Evolutionary conservation across 768 basidiomycete genomes (phyloP).

Genomic region (Tricholoma hemisulphureum): DNA sequence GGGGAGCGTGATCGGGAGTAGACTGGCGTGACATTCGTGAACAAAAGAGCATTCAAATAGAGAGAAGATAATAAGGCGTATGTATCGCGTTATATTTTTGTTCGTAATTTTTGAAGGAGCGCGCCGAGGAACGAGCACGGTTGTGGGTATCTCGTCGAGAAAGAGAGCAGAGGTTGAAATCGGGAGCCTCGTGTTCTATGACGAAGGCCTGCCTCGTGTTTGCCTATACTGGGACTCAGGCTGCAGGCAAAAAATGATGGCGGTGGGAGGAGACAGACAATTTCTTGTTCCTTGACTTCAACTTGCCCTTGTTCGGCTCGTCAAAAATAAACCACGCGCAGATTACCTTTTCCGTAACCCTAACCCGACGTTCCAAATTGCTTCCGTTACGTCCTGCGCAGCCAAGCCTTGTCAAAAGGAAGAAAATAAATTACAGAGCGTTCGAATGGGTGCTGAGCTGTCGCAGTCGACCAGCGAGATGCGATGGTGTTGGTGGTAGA

Average conservation of each 20-base stretch:
- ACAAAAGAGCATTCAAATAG: constrained; percentile 25
- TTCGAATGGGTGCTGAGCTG: not conserved
- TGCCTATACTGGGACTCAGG: constrained; percentile 40
- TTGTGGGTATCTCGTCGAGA: constrained; percentile 13
- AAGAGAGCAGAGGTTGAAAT: constrained; percentile 26
- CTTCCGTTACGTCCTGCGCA: not conserved
- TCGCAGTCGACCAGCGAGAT: not conserved
- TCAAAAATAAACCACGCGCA: not conserved
- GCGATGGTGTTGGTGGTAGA: constrained; percentile 8
- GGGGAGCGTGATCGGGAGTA: constrained; percentile 28
- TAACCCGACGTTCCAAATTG: constrained; percentile 17
- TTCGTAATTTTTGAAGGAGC: constrained; percentile 16
- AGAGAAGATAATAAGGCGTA: not conserved
- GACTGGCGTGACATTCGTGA: constrained; percentile 41
- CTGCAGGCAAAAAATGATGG: constrained; percentile 17
- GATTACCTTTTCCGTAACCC: constrained; percentile 15
- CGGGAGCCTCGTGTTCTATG: constrained; percentile 47
- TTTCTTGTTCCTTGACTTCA: constrained; percentile 25
- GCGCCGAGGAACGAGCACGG: constrained; percentile 20
- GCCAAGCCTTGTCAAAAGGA: not conserved
- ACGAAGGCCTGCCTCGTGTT: constrained; percentile 48
- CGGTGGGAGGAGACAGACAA: constrained; percentile 16
- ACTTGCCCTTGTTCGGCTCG: constrained; percentile 14
- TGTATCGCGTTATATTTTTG: constrained; percentile 32
- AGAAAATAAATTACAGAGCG: not conserved